A percentile compares a stretch with the other conserved stretches of the same genome.
These are phyloP conservation scores for Rhodotorula sp. DNA, from an alignment of 1,284 basidiomycete species.

Conservation along the genomic window DNA sequence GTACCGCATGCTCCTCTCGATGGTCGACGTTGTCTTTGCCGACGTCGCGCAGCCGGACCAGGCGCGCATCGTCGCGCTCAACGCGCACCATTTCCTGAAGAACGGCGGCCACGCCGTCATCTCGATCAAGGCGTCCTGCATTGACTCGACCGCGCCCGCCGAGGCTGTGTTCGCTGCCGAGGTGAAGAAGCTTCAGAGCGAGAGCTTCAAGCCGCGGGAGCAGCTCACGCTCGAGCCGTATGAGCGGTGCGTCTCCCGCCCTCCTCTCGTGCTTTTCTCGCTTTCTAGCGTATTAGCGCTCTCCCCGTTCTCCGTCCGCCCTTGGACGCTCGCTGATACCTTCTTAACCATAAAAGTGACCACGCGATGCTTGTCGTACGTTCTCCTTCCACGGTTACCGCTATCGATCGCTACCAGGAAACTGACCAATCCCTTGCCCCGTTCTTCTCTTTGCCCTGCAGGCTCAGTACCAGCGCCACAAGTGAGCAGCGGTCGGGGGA, in stretches of 20 bases:
- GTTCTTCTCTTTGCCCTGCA: neutral
- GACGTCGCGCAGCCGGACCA: constrained; percentile 99
- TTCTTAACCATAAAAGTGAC: too few species aligned
- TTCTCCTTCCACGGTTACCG: neutral
- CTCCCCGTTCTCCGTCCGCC: too few species aligned
- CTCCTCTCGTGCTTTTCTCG: neutral
- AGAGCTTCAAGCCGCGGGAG: constrained; percentile 87
- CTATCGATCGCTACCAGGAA: neutral
- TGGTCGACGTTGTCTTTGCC: constrained; percentile 95
- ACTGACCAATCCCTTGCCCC: neutral
- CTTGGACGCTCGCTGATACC: too few species aligned
- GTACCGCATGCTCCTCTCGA: constrained; percentile 90
- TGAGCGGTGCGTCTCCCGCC: constrained; percentile 48
- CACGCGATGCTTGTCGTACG: constrained; percentile 10
- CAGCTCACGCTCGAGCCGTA: constrained; percentile 69
- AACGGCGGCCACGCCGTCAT: constrained; percentile 90
- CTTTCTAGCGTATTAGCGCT: too few species aligned
- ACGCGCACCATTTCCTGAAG: constrained; percentile 96
- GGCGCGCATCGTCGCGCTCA: constrained; percentile 83
- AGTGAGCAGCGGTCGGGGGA: neutral
- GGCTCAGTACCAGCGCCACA: constrained; percentile 2
- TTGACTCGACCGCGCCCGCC: constrained; percentile 90
- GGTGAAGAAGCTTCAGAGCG: constrained; percentile 78
- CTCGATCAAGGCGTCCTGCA: constrained; percentile 99
- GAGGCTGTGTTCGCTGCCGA: constrained; percentile 89